Evolutionary conservation across 1,284 basidiomycete species (phyloP), one percentile per base, ranked within the genome.

Genomic region (Puccinia hordei): DNA sequence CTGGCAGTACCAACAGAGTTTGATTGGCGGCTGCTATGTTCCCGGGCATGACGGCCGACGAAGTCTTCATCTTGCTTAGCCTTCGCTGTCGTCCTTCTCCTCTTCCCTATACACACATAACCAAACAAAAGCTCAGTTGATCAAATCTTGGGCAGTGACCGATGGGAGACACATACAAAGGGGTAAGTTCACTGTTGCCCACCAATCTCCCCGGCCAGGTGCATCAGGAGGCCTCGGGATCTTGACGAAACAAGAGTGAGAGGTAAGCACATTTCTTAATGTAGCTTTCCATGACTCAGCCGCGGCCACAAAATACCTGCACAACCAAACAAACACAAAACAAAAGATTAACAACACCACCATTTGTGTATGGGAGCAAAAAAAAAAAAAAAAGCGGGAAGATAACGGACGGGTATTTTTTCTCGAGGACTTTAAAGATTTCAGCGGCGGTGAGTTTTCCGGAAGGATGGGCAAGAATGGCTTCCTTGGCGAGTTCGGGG

Each of bases 61-160:
- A 80, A 80, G 27, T 80, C 78, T 68, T 80, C 78, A 57, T 80
- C 78, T 53, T 80, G 78, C 49, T 80, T 80, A 8, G 78, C 78
- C 68, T 80, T 80, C 0, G 78, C 78, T 0, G 78, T 80, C 22
- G 78, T 80, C 33, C 78, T 65, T 41, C 78, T 51, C 17, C 71
- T 41, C 73, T 80, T 80, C 78, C 78, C 78, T 80, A 57, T 33
- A 5, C 12, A 4, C n/a, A 2, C n/a, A 41, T 10, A 13, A 49
- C n/a, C 41, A 51, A 71, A 19, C 49, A 59, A 44, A 73, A 49
- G 19, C 30, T n/a, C n/a, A n/a, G n/a, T n/a, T n/a, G n/a, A n/a
- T n/a, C n/a, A n/a, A n/a, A n/a, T n/a, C n/a, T n/a, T n/a, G n/a
- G n/a, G n/a, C n/a, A n/a, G n/a, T n/a, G n/a, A n/a, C n/a, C n/a